These are phyloP conservation scores for Daldinia grandis DNA, from an alignment of 495 filamentous ascomycete species.

Conservation along the genomic window DNA sequence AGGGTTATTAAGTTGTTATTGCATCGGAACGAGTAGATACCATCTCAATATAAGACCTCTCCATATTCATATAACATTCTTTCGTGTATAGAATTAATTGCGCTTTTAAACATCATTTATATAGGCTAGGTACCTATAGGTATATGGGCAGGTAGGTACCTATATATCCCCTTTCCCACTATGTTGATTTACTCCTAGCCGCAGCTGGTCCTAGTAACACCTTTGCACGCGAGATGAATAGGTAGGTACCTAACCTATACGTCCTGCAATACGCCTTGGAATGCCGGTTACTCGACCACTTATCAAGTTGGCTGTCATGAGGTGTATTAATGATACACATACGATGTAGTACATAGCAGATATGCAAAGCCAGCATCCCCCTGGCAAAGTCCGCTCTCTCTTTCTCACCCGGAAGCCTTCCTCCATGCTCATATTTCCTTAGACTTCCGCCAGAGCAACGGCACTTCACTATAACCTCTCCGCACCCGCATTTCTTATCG, in stretches of 20 bases:
- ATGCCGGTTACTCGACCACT: background rate
- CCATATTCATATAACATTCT: background rate
- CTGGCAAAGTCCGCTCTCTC: slow-evolving; percentile 14
- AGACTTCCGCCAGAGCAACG: background rate
- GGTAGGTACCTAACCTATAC: no score
- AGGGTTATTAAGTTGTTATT: slow-evolving; percentile 15
- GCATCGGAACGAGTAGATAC: slow-evolving; percentile 26
- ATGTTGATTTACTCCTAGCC: background rate
- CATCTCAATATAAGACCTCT: slow-evolving; percentile 15
- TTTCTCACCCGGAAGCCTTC: background rate
- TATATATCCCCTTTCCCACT: background rate
- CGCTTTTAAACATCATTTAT: background rate
- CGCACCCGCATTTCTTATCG: slow-evolving; percentile 52
- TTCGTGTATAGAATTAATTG: background rate
- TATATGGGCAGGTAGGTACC: no score
- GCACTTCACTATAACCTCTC: slow-evolving; percentile 49
- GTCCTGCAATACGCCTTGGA: background rate
- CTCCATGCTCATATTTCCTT: background rate
- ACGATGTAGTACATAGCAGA: slow-evolving; percentile 39
- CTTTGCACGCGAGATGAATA: background rate
- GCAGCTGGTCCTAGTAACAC: background rate
- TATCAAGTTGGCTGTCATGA: slow-evolving; percentile 21
- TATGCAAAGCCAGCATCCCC: slow-evolving; percentile 26
- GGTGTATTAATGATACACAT: slow-evolving; percentile 33
- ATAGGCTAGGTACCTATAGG: no score